phyloP scores from a whole-genome alignment of 345 rosid species.

The Erysimum cheiranthoides region DNA sequence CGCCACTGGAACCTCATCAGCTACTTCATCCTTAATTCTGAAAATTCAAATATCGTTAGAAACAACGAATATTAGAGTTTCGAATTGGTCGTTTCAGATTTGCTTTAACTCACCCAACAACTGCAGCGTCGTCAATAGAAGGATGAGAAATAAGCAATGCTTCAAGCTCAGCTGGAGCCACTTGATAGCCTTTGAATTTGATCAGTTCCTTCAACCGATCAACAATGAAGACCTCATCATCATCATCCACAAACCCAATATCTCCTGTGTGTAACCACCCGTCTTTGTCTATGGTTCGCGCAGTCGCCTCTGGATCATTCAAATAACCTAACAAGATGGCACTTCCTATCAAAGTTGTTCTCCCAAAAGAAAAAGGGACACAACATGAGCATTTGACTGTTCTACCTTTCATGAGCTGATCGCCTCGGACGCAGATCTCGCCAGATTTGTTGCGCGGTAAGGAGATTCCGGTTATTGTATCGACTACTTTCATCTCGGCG shows the following conservation, averaged over 20 bases:
- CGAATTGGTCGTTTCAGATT: neutral
- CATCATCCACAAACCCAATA: constrained; percentile 67
- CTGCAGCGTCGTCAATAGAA: constrained; percentile 62
- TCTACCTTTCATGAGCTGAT: constrained; percentile 88
- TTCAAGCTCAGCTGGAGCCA: constrained; percentile 87
- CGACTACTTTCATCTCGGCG: constrained; percentile 89
- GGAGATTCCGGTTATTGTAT: constrained; percentile 65
- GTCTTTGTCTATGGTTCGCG: constrained; percentile 55
- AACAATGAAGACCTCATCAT: constrained; percentile 68
- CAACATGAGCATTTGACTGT: neutral
- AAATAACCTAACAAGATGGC: constrained; percentile 47
- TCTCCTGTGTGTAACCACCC: constrained; percentile 83
- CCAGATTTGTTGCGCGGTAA: constrained; percentile 70
- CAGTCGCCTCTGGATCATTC: constrained; percentile 58
- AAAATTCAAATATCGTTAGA: constrained; percentile 8
- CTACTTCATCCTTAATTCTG: constrained; percentile 87
- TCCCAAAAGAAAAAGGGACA: neutral
- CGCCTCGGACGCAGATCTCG: constrained; percentile 82
- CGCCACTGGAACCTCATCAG: constrained; percentile 85
- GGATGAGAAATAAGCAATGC: constrained; percentile 63
- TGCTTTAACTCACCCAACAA: constrained; percentile 59
- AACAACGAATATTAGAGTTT: neutral
- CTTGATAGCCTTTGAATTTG: constrained; percentile 76
- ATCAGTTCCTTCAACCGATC: constrained; percentile 77
- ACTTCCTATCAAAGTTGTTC: neutral